A percentile compares a stretch with the other conserved stretches of the same genome.
Evolutionary conservation across 2,329 filamentous ascomycete genomes (phyloP).

Genomic region (Pyrenochaeta sp.): DNA sequence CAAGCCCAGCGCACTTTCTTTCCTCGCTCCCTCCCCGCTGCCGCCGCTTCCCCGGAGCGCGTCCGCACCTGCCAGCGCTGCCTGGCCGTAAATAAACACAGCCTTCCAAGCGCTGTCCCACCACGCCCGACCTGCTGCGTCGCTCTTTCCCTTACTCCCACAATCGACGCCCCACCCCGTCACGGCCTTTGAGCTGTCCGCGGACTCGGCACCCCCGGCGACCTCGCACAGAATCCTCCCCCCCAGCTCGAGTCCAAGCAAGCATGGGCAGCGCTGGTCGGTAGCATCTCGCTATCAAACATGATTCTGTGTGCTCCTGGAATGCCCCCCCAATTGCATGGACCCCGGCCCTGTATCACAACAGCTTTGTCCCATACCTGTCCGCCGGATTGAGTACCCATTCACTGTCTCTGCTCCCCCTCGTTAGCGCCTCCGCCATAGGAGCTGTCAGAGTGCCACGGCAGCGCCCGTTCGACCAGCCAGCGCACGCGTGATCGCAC

Average conservation of each 20-base stretch:
- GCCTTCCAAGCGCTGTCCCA: conserved; percentile 32
- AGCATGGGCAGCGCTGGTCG: conserved; percentile 47
- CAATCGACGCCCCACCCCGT: conserved; percentile 18
- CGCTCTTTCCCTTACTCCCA: conserved; percentile 23
- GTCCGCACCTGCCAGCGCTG: conserved; percentile 11
- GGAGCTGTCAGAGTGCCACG: conserved; percentile 43
- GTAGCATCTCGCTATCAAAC: conserved; percentile 40
- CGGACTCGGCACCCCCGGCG: conserved; percentile 15
- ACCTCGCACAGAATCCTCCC: conserved; percentile 12
- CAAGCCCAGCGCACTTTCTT: background rate
- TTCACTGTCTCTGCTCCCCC: background rate
- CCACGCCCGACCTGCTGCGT: conserved; percentile 26
- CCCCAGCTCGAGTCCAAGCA: conserved; percentile 26
- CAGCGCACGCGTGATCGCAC: conserved; percentile 53
- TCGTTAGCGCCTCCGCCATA: conserved; percentile 26
- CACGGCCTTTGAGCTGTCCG: conserved; percentile 13
- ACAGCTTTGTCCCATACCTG: conserved; percentile 51
- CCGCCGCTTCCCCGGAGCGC: background rate
- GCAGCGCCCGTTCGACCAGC: conserved; percentile 46
- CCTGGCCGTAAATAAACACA: conserved; percentile 15
- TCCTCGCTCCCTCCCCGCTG: background rate
- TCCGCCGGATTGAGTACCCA: conserved; percentile 47
- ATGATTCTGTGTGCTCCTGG: conserved; percentile 43
- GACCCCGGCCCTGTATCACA: conserved; percentile 47
- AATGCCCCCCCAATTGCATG: conserved; percentile 48